Evolutionary conservation across 2,329 filamentous ascomycete genomes (phyloP), one percentile per base, ranked within the genome.

Genomic region (Talaromyces sp.): DNA sequence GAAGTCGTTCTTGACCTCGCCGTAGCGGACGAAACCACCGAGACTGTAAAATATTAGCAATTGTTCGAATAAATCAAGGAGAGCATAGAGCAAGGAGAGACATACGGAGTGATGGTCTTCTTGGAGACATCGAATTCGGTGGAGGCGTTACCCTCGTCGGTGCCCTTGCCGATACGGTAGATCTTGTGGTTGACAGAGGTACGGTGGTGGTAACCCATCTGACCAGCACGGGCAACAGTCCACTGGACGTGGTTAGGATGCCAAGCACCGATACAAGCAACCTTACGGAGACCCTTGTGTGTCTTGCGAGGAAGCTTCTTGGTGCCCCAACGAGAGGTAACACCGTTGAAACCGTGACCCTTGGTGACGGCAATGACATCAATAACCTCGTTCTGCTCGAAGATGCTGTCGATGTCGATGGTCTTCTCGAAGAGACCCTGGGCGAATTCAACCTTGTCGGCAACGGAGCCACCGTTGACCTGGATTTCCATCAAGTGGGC

Each of bases 231-330:
- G 81, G 94, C 95, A 86, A 99, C 95, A 82, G 95, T 99, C 95
- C 95, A 99, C 87, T 99, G 95, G 84, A 99, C 95, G 92, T 99
- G 95, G 84, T 91, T 93, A 80, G 95, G 95, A 88, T 99, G 95
- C 95, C 95, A 99, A 77, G 95, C 95, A 91, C 95, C 95, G 83
- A 99, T 99, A 97, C 95, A 99, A 80, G 95, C 95, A 77, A 99
- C 94, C 91, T 99, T 99, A 80, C 95, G 90, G 80, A 99, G 93
- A 97, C 95, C 95, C 90, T 99, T 99, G 91, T 99, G 95, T 70
- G 95, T 99, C 93, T 99, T 99, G 82, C 95, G 92, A 75, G 95
- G 95, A 78, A 99, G 92, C 92, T 98, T 99, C 92, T 97, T 99
- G 86, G 95, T 99, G 77, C 95, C 95, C 95, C 95, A 99, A 85